phyloP scores from a whole-genome alignment of 2,329 filamentous ascomycete species.

The Pseudogymnoascus sp. region DNA sequence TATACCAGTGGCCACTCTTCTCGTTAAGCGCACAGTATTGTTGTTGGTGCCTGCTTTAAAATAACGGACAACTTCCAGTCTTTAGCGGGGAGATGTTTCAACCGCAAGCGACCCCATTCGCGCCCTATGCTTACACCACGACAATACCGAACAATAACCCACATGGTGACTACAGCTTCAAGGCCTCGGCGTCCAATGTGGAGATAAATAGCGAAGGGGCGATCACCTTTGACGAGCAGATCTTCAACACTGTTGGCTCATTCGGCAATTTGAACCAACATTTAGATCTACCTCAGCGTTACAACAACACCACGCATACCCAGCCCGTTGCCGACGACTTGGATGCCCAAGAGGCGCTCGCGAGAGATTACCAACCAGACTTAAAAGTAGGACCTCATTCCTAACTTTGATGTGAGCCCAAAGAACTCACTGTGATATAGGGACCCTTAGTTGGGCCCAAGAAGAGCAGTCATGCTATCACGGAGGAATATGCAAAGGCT shows the following conservation, averaged over 20 bases:
- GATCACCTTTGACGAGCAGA: conserved; percentile 12
- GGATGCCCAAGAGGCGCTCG: conserved; percentile 51
- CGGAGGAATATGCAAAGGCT: conserved; percentile 81
- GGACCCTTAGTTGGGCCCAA: conserved; percentile 72
- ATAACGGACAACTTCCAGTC: neutral
- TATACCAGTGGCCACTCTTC: neutral
- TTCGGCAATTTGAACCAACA: neutral
- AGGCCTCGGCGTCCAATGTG: neutral
- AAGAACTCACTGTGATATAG: conserved; percentile 41
- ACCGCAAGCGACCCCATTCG: neutral
- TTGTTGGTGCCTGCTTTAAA: neutral
- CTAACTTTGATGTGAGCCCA: neutral
- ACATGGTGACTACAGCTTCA: neutral
- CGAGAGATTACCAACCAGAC: conserved; percentile 50
- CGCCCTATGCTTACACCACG: neutral
- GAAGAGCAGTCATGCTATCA: conserved; percentile 42
- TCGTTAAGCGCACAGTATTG: neutral
- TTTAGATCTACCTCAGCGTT: neutral
- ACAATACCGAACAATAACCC: conserved; percentile 6
- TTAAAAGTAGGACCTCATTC: conserved; percentile 39
- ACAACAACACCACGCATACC: conserved; percentile 21
- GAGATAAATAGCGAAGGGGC: neutral
- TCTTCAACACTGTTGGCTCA: conserved; percentile 5
- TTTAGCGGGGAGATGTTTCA: conserved; percentile 9
- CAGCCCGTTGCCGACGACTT: conserved; percentile 18